Evolutionary conservation across 148 eudicot genomes (phyloP), one percentile per base, ranked within the genome.

Genomic region (Cornus suecica): DNA sequence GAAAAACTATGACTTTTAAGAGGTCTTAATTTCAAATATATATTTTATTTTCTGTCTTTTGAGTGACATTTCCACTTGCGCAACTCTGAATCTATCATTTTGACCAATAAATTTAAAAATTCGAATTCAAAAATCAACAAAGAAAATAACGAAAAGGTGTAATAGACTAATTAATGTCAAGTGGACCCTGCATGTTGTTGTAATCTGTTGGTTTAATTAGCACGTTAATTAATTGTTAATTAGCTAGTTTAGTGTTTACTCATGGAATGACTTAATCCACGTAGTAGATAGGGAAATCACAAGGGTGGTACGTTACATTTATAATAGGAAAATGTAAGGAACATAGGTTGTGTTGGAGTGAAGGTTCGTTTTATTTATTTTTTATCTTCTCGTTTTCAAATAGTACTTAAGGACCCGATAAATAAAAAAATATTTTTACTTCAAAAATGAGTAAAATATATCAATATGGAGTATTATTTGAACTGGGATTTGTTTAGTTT

Each of bases 31-130:
- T 37, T 9, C 42, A 5, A 51, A 3, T n/a, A 26, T 32, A 37
- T 37, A 37, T 29, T 6, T 27, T 6, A 10, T 23, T n/a, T 28
- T 4, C 6, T 58, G 74, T 69, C 48, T 29, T n/a, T 69, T 45
- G 41, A 37, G 79, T 18, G 74, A 76, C 45, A 61, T 76, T 76
- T 76, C 74, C 74, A 76, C 79, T 76, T 69, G 62, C 79, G 73
- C 27, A 62, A 69, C 61, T 76, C 74, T 67, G 54, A 69, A 69
- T 22, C 7, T 32, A 28, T 56, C 72, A 5, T 58, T 75, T 76
- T 69, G 79, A 69, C 79, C n/a, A 69, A 8, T 0, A 27, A 15
- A 15, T 26, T 16, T 2, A 27, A 42, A 23, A n/a, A 7, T 10
- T 37, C 1, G 5, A 58, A 58, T 58, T 58, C 62, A 58, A 58